Evolutionary conservation across 495 filamentous ascomycete species (phyloP).

Genomic region (Tuber brumale): DNA sequence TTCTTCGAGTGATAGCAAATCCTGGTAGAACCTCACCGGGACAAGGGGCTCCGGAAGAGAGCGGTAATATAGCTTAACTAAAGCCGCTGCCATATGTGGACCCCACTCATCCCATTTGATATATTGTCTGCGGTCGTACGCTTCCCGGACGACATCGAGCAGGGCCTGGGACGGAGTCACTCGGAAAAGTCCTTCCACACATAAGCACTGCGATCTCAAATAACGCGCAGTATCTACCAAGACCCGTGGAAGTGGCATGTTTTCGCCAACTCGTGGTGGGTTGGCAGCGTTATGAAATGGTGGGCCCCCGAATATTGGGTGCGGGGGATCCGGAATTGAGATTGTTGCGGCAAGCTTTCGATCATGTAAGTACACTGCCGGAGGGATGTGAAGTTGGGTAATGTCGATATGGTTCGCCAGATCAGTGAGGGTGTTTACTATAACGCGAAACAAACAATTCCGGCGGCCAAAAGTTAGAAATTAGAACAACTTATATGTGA

Average conservation of each 20-base stretch:
- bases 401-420: conserved; percentile 50
- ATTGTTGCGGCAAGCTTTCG: conserved; percentile 48
- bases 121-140: conserved; percentile 51
- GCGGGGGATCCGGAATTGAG: conserved; percentile 48
- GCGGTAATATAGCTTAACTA: conserved; percentile 55
- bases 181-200: conserved; percentile 51
- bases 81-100: conserved; percentile 48
- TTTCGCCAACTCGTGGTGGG: conserved; percentile 44
- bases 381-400: conserved; percentile 50
- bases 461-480: not conserved
- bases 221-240: conserved; percentile 51
- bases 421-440: conserved; percentile 48
- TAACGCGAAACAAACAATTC: not conserved
- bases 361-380: conserved; percentile 51
- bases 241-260: conserved; percentile 48
- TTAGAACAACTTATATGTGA: not conserved
- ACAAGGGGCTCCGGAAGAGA: conserved; percentile 51
- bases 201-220: conserved; percentile 47
- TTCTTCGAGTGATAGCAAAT: conserved; percentile 23
- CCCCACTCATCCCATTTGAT: conserved; percentile 49
- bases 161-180: conserved; percentile 48
- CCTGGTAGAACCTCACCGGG: conserved; percentile 45
- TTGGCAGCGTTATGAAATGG: conserved; percentile 35
- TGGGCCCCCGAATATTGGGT: conserved; percentile 34
- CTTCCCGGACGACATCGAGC: conserved; percentile 49